Conservation (phyloP, 805 yeast genomes). For the Candida odintsovae region DNA sequence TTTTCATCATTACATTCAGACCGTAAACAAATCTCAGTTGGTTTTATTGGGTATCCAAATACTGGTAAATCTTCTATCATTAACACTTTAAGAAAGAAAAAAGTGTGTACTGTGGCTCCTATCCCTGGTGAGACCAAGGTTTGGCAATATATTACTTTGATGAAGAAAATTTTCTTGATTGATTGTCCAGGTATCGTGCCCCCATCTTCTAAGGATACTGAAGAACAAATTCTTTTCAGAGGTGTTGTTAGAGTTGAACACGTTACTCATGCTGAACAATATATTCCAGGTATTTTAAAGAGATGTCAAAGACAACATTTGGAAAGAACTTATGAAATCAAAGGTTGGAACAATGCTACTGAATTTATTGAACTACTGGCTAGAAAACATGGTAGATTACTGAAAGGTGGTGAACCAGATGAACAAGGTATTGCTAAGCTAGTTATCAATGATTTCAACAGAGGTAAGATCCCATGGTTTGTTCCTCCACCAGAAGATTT, state of each 20-base stretch:
- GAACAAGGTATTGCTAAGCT: constrained; percentile 89
- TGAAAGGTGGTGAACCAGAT: constrained; percentile 98
- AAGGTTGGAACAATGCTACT: constrained; percentile 76
- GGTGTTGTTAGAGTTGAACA: constrained; percentile 99
- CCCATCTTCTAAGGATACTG: constrained; percentile 83
- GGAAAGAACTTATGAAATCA: constrained; percentile 91
- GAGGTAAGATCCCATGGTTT: constrained; percentile 98
- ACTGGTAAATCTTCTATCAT: constrained; percentile 97
- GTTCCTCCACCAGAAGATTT: constrained; percentile 84
- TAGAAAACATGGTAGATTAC: constrained; percentile 83
- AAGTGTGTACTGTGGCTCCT: constrained; percentile 96
- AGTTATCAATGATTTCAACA: constrained; percentile 87
- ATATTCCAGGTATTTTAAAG: constrained; percentile 76
- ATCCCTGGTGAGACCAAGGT: constrained; percentile 99
- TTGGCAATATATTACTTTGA: constrained; percentile 96
- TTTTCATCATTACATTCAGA: constrained; percentile 87
- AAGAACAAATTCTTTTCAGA: constrained; percentile 86
- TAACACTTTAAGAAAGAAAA: constrained; percentile 88
- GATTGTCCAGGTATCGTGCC: constrained; percentile 99
- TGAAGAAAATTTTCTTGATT: constrained; percentile 91
- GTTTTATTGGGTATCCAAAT: constrained; percentile 96
- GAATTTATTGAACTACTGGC: constrained; percentile 90
- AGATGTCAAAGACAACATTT: constrained; percentile 87
- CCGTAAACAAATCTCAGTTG: constrained; percentile 94
- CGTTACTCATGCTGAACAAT: constrained; percentile 92